Conservation (phyloP, 768 basidiomycete species). For the Tricholoma matsutake region DNA sequence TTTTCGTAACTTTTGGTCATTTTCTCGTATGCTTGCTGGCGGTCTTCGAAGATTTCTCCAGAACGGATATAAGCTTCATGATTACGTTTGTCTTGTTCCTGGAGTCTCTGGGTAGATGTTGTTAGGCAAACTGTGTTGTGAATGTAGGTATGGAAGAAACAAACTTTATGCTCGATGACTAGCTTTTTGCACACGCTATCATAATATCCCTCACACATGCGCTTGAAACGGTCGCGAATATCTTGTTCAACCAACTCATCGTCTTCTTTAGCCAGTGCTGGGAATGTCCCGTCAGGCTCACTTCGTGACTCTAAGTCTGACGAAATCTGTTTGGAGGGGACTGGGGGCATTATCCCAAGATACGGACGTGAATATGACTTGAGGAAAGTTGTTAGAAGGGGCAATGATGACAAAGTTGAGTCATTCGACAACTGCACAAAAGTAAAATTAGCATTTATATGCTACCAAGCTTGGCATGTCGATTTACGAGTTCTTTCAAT, state of each 20-base stretch:
- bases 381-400: constrained; percentile 87
- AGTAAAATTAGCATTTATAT: constrained; percentile 7
- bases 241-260: constrained; percentile 84
- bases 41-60: constrained; percentile 98
- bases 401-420: constrained; percentile 81
- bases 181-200: constrained; percentile 90
- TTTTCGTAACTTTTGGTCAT: constrained; percentile 98
- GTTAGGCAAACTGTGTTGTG: not conserved
- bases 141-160: constrained; percentile 13
- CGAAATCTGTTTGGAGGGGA: constrained; percentile 55
- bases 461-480: not conserved
- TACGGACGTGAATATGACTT: constrained; percentile 90
- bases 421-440: constrained; percentile 76
- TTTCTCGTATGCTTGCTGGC: constrained; percentile 98
- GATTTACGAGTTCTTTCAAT: constrained; percentile 77
- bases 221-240: constrained; percentile 83
- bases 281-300: constrained; percentile 35
- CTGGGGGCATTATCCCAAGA: constrained; percentile 67
- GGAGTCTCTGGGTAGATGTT: constrained; percentile 61
- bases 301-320: constrained; percentile 44
- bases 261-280: constrained; percentile 43
- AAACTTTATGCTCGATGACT: constrained; percentile 85
- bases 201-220: constrained; percentile 93
- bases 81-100: constrained; percentile 95
- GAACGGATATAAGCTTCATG: constrained; percentile 99